Conservation (phyloP, 805 yeast genomes). For the Lachancea lanzarotensis region DNA sequence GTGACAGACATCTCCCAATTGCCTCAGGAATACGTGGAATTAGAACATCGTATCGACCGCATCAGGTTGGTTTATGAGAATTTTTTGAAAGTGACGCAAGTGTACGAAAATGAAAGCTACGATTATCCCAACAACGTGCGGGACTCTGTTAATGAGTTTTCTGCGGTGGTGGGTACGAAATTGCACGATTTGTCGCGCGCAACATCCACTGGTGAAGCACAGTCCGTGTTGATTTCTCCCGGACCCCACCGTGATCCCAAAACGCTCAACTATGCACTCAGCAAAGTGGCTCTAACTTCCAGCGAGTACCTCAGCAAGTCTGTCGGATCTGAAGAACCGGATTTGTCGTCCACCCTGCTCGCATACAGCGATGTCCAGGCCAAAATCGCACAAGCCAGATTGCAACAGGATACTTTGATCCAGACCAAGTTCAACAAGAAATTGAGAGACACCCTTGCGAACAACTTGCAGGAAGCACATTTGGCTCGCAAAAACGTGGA, state of each 20-base stretch:
- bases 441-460: slow-evolving; percentile 53
- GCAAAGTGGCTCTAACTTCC: slow-evolving; percentile 59
- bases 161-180: slow-evolving; percentile 57
- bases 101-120: slow-evolving; percentile 69
- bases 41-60: slow-evolving; percentile 68
- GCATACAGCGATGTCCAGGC: slow-evolving; percentile 63
- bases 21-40: slow-evolving; percentile 72
- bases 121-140: slow-evolving; percentile 72
- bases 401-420: slow-evolving; percentile 74
- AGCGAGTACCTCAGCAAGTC: slow-evolving; percentile 31
- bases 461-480: slow-evolving; percentile 55
- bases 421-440: slow-evolving; percentile 62
- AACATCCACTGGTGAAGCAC: slow-evolving; percentile 74
- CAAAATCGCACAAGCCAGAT: slow-evolving; percentile 73
- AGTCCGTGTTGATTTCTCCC: slow-evolving; percentile 55
- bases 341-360: slow-evolving; percentile 56
- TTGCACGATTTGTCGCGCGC: slow-evolving; percentile 66
- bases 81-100: slow-evolving; percentile 44
- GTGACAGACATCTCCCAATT: slow-evolving; percentile 79
- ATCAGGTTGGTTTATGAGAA: slow-evolving; percentile 60
- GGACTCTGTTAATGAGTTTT: slow-evolving; percentile 70
- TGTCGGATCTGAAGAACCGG: slow-evolving; percentile 36
- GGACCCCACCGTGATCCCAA: slow-evolving; percentile 50
- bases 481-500: slow-evolving; percentile 69
- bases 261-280: slow-evolving; percentile 75